Percentiles rank a stretch among this genome's conserved stretches.
phyloP scores from a whole-genome alignment of 1,284 basidiomycete genomes.

The Golubevia sp. region DNA sequence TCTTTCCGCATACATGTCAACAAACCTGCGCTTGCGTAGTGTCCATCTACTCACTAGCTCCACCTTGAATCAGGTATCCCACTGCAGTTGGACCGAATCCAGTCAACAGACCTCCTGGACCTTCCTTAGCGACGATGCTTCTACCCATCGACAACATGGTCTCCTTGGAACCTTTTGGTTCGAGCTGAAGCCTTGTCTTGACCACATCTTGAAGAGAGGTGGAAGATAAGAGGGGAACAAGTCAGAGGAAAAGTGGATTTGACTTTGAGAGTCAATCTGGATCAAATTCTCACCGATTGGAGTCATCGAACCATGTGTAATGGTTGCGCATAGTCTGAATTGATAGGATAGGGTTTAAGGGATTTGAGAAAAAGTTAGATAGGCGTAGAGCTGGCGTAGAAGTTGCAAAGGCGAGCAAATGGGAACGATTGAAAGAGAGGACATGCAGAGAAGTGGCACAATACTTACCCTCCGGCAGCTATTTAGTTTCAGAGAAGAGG shows the following conservation, averaged over 20 bases:
- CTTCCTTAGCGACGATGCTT: constrained; percentile 42
- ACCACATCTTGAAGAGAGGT: constrained; percentile 4
- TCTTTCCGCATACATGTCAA: too few relatives aligned
- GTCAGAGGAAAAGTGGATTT: constrained; percentile 11
- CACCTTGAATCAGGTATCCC: constrained; percentile 52
- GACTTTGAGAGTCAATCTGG: not conserved
- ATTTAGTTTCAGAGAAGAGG: too few relatives aligned
- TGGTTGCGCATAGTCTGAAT: constrained; percentile 51
- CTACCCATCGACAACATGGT: constrained; percentile 51
- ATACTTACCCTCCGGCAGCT: too few relatives aligned
- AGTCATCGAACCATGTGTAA: constrained; percentile 31
- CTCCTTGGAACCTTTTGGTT: constrained; percentile 42
- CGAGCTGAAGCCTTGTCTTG: constrained; percentile 55
- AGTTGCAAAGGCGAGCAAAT: too few relatives aligned
- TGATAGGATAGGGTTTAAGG: too few relatives aligned
- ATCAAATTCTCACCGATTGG: not conserved
- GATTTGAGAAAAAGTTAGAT: too few relatives aligned
- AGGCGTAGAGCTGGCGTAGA: too few relatives aligned
- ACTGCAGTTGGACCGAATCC: constrained; percentile 56
- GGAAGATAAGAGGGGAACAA: not conserved
- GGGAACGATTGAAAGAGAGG: too few relatives aligned
- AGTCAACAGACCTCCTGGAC: constrained; percentile 39
- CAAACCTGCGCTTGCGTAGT: too few relatives aligned
- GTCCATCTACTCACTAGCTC: constrained; percentile 1
- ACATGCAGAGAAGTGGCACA: too few relatives aligned